Evolutionary conservation across 1,284 basidiomycete species (phyloP).

Genomic region (Tilletia horrida): DNA sequence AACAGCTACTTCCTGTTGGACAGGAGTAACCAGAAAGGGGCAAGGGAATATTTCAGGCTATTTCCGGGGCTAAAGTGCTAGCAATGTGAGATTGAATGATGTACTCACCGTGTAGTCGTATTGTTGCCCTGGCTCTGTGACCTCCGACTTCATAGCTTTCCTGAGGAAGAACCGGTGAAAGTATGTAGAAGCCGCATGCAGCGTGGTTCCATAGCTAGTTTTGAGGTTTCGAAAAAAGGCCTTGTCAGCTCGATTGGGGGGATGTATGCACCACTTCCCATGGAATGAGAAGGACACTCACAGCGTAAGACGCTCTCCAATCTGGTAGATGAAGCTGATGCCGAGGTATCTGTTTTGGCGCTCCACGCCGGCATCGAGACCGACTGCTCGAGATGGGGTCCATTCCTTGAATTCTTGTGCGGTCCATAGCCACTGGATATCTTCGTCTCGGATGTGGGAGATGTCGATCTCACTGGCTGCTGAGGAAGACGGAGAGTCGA

Average conservation of each 20-base stretch:
- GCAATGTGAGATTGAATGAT: too few species aligned
- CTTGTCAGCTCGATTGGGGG: not conserved
- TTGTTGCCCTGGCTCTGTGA: not conserved
- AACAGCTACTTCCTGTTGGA: conserved; percentile 62
- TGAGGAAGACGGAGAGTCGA: too few species aligned
- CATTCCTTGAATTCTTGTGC: conserved; percentile 3
- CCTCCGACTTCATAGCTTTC: conserved; percentile 63
- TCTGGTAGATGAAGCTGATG: conserved; percentile 16
- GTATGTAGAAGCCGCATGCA: conserved; percentile 68
- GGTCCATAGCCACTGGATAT: conserved; percentile 1
- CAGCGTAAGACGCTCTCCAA: not conserved
- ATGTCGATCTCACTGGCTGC: too few species aligned
- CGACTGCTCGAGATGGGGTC: conserved; percentile 5
- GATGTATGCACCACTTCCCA: too few species aligned
- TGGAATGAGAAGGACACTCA: too few species aligned
- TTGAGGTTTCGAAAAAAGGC: not conserved
- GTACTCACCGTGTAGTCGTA: not conserved
- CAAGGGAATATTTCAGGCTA: too few species aligned
- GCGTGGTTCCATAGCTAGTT: not conserved
- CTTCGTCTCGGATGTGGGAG: not conserved
- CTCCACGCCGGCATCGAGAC: not conserved
- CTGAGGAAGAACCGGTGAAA: conserved; percentile 95
- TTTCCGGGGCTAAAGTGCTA: too few species aligned
- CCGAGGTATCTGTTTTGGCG: not conserved
- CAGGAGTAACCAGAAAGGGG: too few species aligned